Conservation (phyloP, 2,329 filamentous ascomycete genomes). For the Teratosphaeria zuluensis region DNA sequence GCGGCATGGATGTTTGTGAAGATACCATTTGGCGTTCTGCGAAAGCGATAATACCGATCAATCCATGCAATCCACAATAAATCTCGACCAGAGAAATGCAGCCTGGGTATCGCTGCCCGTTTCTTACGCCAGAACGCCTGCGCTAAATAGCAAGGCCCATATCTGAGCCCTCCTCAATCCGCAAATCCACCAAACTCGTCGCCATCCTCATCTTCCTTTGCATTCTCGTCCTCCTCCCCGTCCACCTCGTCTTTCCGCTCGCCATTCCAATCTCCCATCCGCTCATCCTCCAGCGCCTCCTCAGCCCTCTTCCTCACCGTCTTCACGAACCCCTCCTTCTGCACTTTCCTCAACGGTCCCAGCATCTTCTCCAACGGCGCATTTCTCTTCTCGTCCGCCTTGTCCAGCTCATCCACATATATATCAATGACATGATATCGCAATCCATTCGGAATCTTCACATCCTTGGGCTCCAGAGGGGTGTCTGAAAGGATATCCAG, state of each 20-base stretch:
- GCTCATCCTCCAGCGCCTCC: slow-evolving; percentile 64
- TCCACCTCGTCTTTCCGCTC: slow-evolving; percentile 33
- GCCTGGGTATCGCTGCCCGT: background rate
- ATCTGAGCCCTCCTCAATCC: slow-evolving; percentile 37
- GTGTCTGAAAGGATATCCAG: slow-evolving; percentile 38
- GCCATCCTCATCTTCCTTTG: slow-evolving; percentile 36
- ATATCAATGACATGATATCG: slow-evolving; percentile 82
- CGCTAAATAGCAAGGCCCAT: slow-evolving; percentile 2
- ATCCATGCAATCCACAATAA: background rate
- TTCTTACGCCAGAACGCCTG: slow-evolving; percentile 5
- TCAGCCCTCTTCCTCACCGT: slow-evolving; percentile 59
- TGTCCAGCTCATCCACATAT: slow-evolving; percentile 82
- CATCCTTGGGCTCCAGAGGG: slow-evolving; percentile 37
- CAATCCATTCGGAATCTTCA: slow-evolving; percentile 68
- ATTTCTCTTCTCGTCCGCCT: slow-evolving; percentile 45
- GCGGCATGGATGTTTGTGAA: background rate
- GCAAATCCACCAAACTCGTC: slow-evolving; percentile 51
- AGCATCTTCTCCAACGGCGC: slow-evolving; percentile 42
- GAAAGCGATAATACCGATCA: background rate
- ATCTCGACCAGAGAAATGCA: background rate
- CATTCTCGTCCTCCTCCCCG: slow-evolving; percentile 33
- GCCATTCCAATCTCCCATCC: slow-evolving; percentile 55
- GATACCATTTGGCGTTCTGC: background rate
- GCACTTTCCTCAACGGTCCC: slow-evolving; percentile 47
- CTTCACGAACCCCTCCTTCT: slow-evolving; percentile 54